A percentile compares a stretch with the other conserved stretches of the same genome.
Conservation (phyloP, 192 early-diverging fungal species). For the Rhizophlyctis rosea region DNA sequence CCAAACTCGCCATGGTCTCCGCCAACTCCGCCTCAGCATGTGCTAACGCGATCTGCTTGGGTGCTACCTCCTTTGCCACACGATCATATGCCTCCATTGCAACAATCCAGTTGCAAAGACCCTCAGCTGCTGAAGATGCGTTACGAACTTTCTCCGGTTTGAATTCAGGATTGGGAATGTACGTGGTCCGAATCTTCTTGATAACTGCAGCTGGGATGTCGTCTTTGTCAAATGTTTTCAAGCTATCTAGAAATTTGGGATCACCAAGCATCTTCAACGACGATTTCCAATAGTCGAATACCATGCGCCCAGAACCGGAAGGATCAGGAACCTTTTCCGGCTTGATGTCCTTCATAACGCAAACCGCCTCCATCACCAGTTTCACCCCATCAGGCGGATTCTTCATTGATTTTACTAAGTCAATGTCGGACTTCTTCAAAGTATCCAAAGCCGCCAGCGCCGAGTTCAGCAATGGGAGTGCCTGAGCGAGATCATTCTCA, state of each 20-base stretch:
- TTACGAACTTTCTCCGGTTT: conserved; percentile 62
- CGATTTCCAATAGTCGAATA: conserved; percentile 65
- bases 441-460: conserved; percentile 58
- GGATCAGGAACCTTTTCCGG: conserved; percentile 63
- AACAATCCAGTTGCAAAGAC: conserved; percentile 58
- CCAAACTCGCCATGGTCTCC: conserved; percentile 52
- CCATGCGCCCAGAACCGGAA: conserved; percentile 58
- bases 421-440: conserved; percentile 60
- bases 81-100: conserved; percentile 65
- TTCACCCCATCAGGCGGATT: conserved; percentile 64
- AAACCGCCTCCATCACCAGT: conserved; percentile 62
- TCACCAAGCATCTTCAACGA: conserved; percentile 59
- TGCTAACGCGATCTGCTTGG: conserved; percentile 57
- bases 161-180: conserved; percentile 62
- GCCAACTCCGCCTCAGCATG: conserved; percentile 55
- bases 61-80: conserved; percentile 59
- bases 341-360: conserved; percentile 66
- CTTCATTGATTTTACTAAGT: conserved; percentile 63
- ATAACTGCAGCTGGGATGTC: conserved; percentile 58
- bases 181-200: conserved; percentile 54
- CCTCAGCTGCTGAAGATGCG: conserved; percentile 62
- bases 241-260: conserved; percentile 47
- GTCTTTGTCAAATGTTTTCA: conserved; percentile 61
- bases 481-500: conserved; percentile 57
- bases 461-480: conserved; percentile 55